Conservation (phyloP, 768 basidiomycete species). For the Cyathus striatus region DNA sequence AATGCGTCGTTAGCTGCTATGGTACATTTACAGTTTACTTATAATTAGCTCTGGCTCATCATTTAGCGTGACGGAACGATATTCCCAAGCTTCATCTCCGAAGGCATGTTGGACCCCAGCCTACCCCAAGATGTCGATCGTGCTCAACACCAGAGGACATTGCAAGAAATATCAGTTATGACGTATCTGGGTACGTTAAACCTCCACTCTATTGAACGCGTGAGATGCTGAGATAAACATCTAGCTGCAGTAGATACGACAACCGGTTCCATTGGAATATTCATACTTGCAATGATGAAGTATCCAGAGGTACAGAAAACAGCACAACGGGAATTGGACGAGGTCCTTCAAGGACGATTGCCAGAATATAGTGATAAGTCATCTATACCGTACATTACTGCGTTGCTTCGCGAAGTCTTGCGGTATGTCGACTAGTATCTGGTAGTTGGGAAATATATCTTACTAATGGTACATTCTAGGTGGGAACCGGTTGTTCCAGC, state of each 20-base stretch:
- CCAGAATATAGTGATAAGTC: conserved; percentile 31
- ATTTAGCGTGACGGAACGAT: too few species aligned
- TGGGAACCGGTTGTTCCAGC: conserved; percentile 25
- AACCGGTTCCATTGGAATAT: conserved; percentile 17
- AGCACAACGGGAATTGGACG: conserved; percentile 34
- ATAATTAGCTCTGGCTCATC: too few species aligned
- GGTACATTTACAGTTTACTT: too few species aligned
- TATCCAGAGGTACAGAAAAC: conserved; percentile 30
- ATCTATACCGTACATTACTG: too few species aligned
- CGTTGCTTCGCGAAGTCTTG: conserved; percentile 30
- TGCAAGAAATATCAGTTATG: conserved; percentile 32
- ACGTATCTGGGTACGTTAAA: conserved; percentile 21
- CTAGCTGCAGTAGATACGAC: conserved; percentile 24
- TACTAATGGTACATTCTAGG: too few species aligned
- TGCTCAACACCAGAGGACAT: too few species aligned
- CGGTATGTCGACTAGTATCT: conserved; percentile 32
- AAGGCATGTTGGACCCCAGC: too few species aligned
- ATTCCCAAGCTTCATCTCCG: too few species aligned
- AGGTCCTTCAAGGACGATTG: conserved; percentile 25
- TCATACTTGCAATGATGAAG: conserved; percentile 34
- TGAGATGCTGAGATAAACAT: conserved; percentile 5
- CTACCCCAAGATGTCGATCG: too few species aligned
- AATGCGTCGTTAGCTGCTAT: too few species aligned
- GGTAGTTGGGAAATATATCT: too few species aligned
- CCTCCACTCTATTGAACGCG: neutral